A percentile compares a stretch with the other conserved stretches of the same genome.
Conservation (phyloP, 495 filamentous ascomycete genomes). For the Penicillium longicatenatum region DNA sequence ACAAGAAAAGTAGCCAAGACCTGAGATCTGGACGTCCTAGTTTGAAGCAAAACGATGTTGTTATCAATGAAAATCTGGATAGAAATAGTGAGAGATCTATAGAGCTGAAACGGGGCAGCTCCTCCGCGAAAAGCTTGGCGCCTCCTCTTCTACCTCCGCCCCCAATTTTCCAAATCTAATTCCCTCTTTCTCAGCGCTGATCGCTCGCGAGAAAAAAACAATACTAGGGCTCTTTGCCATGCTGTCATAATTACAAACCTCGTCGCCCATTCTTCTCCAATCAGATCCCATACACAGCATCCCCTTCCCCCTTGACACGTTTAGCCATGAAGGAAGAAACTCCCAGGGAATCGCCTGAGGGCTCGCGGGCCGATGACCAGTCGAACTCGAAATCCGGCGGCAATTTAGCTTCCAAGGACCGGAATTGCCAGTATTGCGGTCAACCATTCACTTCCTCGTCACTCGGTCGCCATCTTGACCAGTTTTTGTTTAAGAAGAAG, state of each 20-base stretch:
- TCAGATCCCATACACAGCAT: constrained; percentile 1
- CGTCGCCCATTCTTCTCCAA: neutral
- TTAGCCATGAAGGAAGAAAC: constrained; percentile 28
- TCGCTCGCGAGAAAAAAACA: neutral
- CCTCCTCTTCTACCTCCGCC: constrained; percentile 1
- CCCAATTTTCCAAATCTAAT: neutral
- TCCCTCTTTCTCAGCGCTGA: constrained; percentile 2
- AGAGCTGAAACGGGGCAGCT: neutral
- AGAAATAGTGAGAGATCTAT: neutral
- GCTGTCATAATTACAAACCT: neutral
- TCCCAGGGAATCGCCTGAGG: constrained; percentile 48
- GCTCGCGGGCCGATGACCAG: constrained; percentile 48
- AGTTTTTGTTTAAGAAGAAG: constrained; percentile 88
- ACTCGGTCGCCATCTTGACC: constrained; percentile 87
- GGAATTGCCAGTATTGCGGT: constrained; percentile 79
- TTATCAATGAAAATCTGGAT: neutral
- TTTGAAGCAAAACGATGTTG: neutral
- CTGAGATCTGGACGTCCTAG: neutral
- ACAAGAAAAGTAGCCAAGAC: constrained; percentile 24
- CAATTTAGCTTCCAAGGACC: constrained; percentile 67
- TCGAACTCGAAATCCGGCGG: constrained; percentile 35
- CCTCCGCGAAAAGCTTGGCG: constrained; percentile 11
- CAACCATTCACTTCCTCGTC: constrained; percentile 90
- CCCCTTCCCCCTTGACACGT: constrained; percentile 2
- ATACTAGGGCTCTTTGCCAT: neutral